These are phyloP conservation scores for Diversispora eburnea DNA, from an alignment of 192 early-diverging fungal genomes.

Conservation along the genomic window DNA sequence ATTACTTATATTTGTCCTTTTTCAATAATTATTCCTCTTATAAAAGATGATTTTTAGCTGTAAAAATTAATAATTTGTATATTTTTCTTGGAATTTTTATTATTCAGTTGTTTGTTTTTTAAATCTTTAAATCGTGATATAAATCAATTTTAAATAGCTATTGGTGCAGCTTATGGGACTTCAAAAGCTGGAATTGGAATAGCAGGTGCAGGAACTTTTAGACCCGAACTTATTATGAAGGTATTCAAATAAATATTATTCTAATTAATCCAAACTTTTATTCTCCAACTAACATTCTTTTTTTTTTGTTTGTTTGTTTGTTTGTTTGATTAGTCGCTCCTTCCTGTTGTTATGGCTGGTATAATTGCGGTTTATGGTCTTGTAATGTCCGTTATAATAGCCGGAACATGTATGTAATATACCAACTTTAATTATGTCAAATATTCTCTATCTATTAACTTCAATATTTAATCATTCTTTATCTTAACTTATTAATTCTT, in stretches of 20 bases:
- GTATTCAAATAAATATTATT: slow-evolving; percentile 25
- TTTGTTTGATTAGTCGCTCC: slow-evolving; percentile 51
- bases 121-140: background rate
- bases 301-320: background rate
- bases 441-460: slow-evolving; percentile 30
- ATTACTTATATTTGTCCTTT: too few species aligned
- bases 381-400: slow-evolving; percentile 90
- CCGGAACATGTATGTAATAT: slow-evolving; percentile 61
- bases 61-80: slow-evolving; percentile 35
- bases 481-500: too few species aligned
- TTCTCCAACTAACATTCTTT: background rate
- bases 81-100: background rate
- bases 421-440: slow-evolving; percentile 38
- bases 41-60: slow-evolving; percentile 67
- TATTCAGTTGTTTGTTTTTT: background rate
- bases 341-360: slow-evolving; percentile 99
- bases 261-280: background rate
- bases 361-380: slow-evolving; percentile 98
- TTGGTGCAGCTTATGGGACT: slow-evolving; percentile 98
- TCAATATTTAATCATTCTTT: background rate
- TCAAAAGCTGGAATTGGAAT: slow-evolving; percentile 97
- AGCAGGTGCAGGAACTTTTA: slow-evolving; percentile 89
- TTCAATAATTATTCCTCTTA: slow-evolving; percentile 1
- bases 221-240: slow-evolving; percentile 88
- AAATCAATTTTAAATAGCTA: slow-evolving; percentile 43